Base-by-base conservation (phyloP, 2,329 filamentous ascomycete species). In the Fusarium fracticaudum region DNA sequence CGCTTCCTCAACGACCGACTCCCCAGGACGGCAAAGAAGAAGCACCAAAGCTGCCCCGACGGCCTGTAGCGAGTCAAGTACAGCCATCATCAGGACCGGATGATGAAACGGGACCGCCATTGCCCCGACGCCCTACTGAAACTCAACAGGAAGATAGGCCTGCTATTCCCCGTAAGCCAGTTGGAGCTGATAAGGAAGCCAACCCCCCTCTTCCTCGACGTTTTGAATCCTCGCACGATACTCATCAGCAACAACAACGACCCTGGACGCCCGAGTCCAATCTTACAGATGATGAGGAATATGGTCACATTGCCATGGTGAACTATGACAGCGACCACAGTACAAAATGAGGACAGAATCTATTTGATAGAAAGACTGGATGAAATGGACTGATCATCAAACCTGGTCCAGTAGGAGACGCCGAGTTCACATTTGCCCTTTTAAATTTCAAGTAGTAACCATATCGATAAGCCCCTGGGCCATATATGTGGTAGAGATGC, bases 221-320 rank as follows among this genome's bases (percentile, higher is more conserved):
- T 6, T 63, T 58, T 18, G 72, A 71, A 31, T 47, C 41, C n/a
- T 65, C 53, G 14, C 59, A 53, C 5, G 63, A 67, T 18, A 47
- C 68, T 10, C 41, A 64, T 12, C 62, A 64, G 20, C 54, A 64
- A n/a, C 54, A 72, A 43, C 50, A 71, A 14, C 74, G 78, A 24
- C 73, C 79, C 13, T 65, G 75, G 51, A 79, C 80, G 9, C 78
- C 77, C 7, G 75, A 74, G 8, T 75, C 78, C 10, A 77, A 79
- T 60, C 61, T 66, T 22, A 72, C 73, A 3, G 82, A 83, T 13
- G 81, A 84, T 15, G 83, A 81, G 22, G 81, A 81, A 40, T 82
- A 81, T 53, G 73, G 72, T 5, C 79, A 76, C 9, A 85, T 85
- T 40, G 76, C 69, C 31, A 84, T 85, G 84, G 77, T 82, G 29